Base-by-base conservation (phyloP, 2,329 filamentous ascomycete species). In the Zymoseptoria brevis region DNA sequence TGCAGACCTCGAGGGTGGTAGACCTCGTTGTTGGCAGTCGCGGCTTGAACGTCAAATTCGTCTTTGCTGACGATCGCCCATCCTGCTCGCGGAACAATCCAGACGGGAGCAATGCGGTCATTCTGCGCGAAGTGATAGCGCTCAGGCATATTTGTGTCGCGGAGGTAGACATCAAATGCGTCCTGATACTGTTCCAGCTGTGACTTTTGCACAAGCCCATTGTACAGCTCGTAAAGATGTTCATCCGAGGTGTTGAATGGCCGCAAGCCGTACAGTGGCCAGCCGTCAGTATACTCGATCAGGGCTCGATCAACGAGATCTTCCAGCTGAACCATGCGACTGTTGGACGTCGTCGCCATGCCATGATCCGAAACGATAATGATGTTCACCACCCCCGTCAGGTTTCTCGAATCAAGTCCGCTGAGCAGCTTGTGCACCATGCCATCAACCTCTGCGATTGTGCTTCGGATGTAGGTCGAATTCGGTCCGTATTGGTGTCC, bases 321-420 rank as follows among this genome's bases (percentile, higher is more conserved):
- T 64, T 99, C 94, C 2, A 97, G 79, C 74, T 97, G 94, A 24
- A 97, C 82, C 52, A 97, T 78, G 9, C 94, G 83, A 19, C 85
- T 80, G 0, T 83, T 84, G 60, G 92, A 89, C 0, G 94, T 97
- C 0, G 91, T 96, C 1, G 94, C 94, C 94, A 99, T 99, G 55
- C 94, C 94, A 72, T 99, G 94, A 72, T 99, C 94, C 0, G 91
- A 96, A 2, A 99, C 93, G n/a, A 99, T 82, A 35, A 99, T 86
- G 7, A 99, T 82, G 66, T 99, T 99, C 70, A 97, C 90, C 61
- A 99, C 88, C 19, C 87, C 72, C 0, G 91, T 96, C 55, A 99
- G 76, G 71, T 97, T 96, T 54, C 94, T 86, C 53, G 82, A 76
- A 62, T 92, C 83, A 0, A 99, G 79, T 0, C 92, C 92, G 1